Evolutionary conservation across 805 yeast genomes (phyloP).

Genomic region (Myxozyma vanderwaltii): DNA sequence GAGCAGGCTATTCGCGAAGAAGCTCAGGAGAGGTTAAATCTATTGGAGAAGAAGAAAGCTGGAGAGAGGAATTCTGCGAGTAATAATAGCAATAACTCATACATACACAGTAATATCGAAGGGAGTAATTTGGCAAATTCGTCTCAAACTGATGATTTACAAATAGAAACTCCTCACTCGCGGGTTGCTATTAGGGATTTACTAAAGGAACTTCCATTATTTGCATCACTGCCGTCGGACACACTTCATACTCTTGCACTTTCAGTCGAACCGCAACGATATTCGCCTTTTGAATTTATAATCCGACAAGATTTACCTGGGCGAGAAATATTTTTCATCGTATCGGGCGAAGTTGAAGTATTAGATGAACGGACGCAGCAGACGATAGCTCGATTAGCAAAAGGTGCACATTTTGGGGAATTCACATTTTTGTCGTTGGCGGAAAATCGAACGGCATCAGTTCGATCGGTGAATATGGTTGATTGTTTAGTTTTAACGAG

Average conservation of each 20-base stretch:
- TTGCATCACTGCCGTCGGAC: constrained; percentile 57
- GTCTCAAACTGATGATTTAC: not conserved
- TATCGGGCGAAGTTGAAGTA: constrained; percentile 72
- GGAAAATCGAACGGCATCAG: constrained; percentile 58
- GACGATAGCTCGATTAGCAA: constrained; percentile 58
- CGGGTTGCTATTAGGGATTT: constrained; percentile 52
- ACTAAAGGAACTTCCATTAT: constrained; percentile 59
- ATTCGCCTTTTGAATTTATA: constrained; percentile 60
- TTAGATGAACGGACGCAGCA: constrained; percentile 48
- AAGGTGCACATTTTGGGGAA: constrained; percentile 75
- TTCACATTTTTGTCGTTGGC: constrained; percentile 61
- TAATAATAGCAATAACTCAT: too few species aligned
- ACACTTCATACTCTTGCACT: constrained; percentile 66
- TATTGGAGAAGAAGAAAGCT: constrained; percentile 61
- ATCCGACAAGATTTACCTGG: constrained; percentile 62
- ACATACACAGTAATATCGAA: not conserved
- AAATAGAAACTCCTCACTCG: constrained; percentile 19
- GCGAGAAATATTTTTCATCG: constrained; percentile 65
- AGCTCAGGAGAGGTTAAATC: constrained; percentile 73
- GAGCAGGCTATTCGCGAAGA: constrained; percentile 74
- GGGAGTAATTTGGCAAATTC: not conserved
- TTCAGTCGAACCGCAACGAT: constrained; percentile 58
- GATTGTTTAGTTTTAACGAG: constrained; percentile 64
- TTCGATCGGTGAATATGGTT: constrained; percentile 60
- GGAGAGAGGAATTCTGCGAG: too few species aligned